Conservation (phyloP, 1,284 basidiomycete species). For the Moniliophthora roreri region DNA sequence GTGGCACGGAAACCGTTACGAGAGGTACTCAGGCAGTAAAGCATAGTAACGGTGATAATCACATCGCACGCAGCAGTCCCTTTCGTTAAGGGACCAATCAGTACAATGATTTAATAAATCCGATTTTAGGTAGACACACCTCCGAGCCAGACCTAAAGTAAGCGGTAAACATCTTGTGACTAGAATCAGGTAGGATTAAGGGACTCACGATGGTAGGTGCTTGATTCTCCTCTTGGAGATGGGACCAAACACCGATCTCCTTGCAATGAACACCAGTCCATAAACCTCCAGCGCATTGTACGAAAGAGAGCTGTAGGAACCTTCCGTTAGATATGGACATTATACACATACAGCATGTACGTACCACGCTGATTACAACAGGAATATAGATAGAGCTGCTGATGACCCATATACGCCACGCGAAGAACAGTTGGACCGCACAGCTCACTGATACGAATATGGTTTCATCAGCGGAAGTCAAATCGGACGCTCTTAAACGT, state of each 20-base stretch:
- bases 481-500: constrained; percentile 5
- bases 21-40: not conserved
- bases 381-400: constrained; percentile 3
- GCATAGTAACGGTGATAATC: constrained; percentile 8
- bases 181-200: not conserved
- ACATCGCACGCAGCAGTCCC: constrained; percentile 15
- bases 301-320: not conserved
- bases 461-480: not conserved
- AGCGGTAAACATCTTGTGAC: not conserved
- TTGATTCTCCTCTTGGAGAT: not conserved
- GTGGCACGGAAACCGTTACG: constrained; percentile 1
- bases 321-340: not conserved
- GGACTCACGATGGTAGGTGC: not conserved
- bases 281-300: not conserved
- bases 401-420: constrained; percentile 21
- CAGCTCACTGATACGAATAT: constrained; percentile 19
- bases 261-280: not conserved
- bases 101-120: not conserved
- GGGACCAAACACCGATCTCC: not conserved
- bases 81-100: not conserved
- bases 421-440: constrained; percentile 27
- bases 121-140: not conserved
- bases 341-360: not conserved
- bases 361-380: not conserved
- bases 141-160: not conserved